Evolutionary conservation across 1,284 basidiomycete genomes (phyloP), one percentile per base, ranked within the genome.

Genomic region (Ustilago vetiveriae): DNA sequence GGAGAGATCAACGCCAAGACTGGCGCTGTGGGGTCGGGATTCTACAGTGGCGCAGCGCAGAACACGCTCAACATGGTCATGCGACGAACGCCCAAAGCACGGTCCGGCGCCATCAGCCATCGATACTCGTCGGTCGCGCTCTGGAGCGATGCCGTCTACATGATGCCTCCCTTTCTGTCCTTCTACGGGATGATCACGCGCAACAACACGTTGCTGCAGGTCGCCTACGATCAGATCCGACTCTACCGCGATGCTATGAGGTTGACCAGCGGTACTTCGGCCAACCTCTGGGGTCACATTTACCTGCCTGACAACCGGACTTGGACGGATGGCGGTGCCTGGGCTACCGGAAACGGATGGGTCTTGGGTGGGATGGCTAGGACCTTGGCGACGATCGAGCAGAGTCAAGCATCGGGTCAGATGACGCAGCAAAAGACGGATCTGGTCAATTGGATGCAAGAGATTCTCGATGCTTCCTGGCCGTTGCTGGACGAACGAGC

Each of bases 151-250:
- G 71, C 74, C 14, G 85, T 91, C 7, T 92, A 90, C 82, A 92
- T 94, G 92, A 90, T 90, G 0, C 93, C 94, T 0, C 94, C 94
- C 0, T 96, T 94, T 83, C 83, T 97, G 9, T 92, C 94, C 0
- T 93, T 90, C 82, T 94, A 92, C 80, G 94, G 91, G 26, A 88
- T 88, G 29, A 73, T 88, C 23, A 88, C 87, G 0, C 78, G 84
- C 26, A 93, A 95, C 82, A 81, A 86, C 36, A 87, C 88, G 1
- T 84, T 94, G 22, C 77, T 95, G 9, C 81, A 84, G 29, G 86
- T 88, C 49, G 89, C 92, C 0, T 90, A 92, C 83, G 87, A 86
- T 32, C 94, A 97, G 80, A 88, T 91, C 66, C 85, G 85, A 41
- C 84, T 92, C 0, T 95, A 96, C 81, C 87, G 92, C 16, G 83